Base-by-base conservation (phyloP, 2,329 filamentous ascomycete species). In the Cladosporium sphaerospermum region DNA sequence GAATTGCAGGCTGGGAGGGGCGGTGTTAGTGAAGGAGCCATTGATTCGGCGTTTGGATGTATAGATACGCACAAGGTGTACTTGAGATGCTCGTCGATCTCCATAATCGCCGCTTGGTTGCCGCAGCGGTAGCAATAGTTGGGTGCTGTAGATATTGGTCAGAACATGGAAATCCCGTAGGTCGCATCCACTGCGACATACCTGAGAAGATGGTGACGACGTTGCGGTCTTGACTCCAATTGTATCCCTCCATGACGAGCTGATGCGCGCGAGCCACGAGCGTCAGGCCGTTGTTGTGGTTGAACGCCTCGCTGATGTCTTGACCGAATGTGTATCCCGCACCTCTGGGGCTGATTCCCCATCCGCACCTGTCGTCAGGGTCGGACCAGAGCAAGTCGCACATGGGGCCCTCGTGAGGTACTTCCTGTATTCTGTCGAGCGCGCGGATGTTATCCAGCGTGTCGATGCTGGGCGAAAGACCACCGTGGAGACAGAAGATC, bases 41-140 rank as follows among this genome's bases (percentile, higher is more conserved):
- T 19, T 31, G 16, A 43, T 31, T 33, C 9, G 41, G 14, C 16
- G 28, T 34, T 19, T 31, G 23, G 33, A 36, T 36, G 39, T 45
- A 36, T 32, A n/a, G 43, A 32, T 32, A 84, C 90, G 73, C 81
- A 96, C 92, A 99, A 97, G 67, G 93, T 97, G 75, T 97, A 99
- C 79, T 99, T 97, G 69, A 99, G 77, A 72, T 97, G 91, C 76
- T 99, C 93, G 62, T 97, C 93, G 72, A 99, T 99, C 75, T 97
- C 93, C 93, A 99, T 99, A 72, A 99, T 97, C n/a, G 93, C 93
- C 54, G 93, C 93, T 75, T 97, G 93, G 75, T 99, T 99, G 69
- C 93, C 93, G 69, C 93, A 99, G 71, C 93, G 84, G 80, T 99
- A 97, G 78, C 92, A 99, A 79, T 99, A 99, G 62, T 80, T 78